A percentile compares a stretch with the other conserved stretches of the same genome.
Conservation (phyloP, 805 yeast genomes). For the Metschnikowia santaceciliae region DNA sequence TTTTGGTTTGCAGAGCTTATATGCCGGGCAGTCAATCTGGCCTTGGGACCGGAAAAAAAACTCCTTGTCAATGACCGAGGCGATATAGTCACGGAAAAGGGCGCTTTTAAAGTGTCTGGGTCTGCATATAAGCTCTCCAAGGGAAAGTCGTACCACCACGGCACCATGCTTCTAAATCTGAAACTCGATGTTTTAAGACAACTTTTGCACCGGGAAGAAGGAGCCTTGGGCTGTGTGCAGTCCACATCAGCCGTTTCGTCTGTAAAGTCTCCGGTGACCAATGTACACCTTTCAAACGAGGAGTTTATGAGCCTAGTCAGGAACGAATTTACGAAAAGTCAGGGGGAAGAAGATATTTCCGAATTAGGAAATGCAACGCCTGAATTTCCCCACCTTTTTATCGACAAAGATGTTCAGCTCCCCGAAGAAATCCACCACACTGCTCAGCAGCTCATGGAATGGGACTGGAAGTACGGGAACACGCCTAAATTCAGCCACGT, state of each 20-base stretch:
- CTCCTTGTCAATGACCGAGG: conserved; percentile 68
- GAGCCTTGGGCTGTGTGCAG: conserved; percentile 37
- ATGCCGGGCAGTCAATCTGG: conserved; percentile 24
- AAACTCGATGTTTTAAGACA: conserved; percentile 55
- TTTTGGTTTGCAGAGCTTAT: conserved; percentile 50
- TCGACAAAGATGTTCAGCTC: conserved; percentile 25
- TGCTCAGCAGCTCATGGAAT: conserved; percentile 42
- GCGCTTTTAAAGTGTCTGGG: conserved; percentile 70
- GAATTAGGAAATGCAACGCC: not conserved
- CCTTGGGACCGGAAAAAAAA: conserved; percentile 11
- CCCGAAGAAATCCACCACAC: conserved; percentile 39
- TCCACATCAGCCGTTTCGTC: conserved; percentile 61
- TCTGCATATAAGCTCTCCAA: conserved; percentile 84
- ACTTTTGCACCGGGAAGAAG: conserved; percentile 49
- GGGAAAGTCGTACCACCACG: conserved; percentile 89
- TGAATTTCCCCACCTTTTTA: conserved; percentile 14
- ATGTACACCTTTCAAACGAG: conserved; percentile 41
- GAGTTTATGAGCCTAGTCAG: conserved; percentile 12
- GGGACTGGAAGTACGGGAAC: conserved; percentile 74
- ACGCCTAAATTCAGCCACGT: conserved; percentile 71
- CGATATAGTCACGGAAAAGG: conserved; percentile 57
- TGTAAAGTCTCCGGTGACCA: conserved; percentile 75
- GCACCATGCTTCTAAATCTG: conserved; percentile 82
- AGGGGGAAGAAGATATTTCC: too few relatives aligned
- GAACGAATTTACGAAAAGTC: conserved; percentile 39